These are phyloP conservation scores for Yamadazyma buinensis DNA, from an alignment of 1,139 yeast genomes.

Conservation along the genomic window DNA sequence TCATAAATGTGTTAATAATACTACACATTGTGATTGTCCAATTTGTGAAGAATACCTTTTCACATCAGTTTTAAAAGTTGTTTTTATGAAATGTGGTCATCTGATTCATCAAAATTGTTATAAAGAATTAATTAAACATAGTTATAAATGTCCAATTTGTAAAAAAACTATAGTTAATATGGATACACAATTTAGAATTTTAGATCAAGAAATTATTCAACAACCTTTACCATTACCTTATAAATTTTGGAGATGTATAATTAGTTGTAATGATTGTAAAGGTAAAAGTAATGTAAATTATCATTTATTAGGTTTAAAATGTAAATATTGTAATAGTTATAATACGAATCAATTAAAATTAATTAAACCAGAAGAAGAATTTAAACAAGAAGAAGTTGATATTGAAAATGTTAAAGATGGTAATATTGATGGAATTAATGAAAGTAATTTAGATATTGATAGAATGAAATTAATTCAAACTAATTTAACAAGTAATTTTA, in stretches of 20 bases:
- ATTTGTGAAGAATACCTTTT: slow-evolving; percentile 91
- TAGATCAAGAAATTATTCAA: slow-evolving; percentile 75
- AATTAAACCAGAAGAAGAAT: slow-evolving; percentile 53
- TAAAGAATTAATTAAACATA: slow-evolving; percentile 71
- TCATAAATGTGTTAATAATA: slow-evolving; percentile 80
- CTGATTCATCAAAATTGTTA: slow-evolving; percentile 86
- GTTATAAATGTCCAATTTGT: slow-evolving; percentile 89
- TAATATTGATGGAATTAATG: background rate
- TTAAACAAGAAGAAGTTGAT: slow-evolving; percentile 20
- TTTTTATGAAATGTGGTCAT: slow-evolving; percentile 93
- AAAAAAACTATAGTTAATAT: slow-evolving; percentile 79
- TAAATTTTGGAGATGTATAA: slow-evolving; percentile 67
- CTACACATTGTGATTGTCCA: slow-evolving; percentile 90
- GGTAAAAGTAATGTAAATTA: slow-evolving; percentile 75
- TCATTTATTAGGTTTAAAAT: slow-evolving; percentile 83
- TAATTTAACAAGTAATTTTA: slow-evolving; percentile 36
- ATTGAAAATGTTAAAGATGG: background rate
- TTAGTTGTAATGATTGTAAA: slow-evolving; percentile 86
- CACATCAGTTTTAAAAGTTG: slow-evolving; percentile 79
- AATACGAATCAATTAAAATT: slow-evolving; percentile 74
- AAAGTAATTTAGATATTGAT: slow-evolving; percentile 1
- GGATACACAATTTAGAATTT: slow-evolving; percentile 81
- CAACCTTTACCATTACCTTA: slow-evolving; percentile 83
- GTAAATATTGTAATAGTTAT: slow-evolving; percentile 82
- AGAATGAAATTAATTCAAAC: slow-evolving; percentile 21